Base-by-base conservation (phyloP, 768 basidiomycete species). In the Lactifluus hygrophoroides region DNA sequence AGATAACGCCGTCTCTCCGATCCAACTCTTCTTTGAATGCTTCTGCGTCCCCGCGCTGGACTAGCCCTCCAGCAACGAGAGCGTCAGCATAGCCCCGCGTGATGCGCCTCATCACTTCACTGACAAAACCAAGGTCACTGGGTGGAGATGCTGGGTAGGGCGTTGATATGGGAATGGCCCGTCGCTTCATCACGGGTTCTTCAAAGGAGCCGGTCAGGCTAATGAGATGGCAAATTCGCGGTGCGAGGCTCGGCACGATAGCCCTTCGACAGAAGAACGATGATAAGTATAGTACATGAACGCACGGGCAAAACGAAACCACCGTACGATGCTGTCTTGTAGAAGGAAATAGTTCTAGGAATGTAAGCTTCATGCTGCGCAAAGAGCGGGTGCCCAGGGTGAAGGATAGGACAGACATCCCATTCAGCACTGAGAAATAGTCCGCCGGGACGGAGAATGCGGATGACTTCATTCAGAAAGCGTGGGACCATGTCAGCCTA, bases 401-500 rank as follows among this genome's bases (percentile, higher is more conserved):
- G 61, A 8, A 64, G 54, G 27, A 67, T 56, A 0, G 80, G 74
- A 35, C 66, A 71, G 25, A 75, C 73, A 35, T 71, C 74, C 76
- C 84, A 81, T 70, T 90, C 88, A 42, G 77, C 76, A 1, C 83
- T 83, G 8, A 86, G 61, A 67, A 88, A 85, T 14, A 90, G 69
- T 1, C 89, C 89, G n/a, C 83, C 83, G 5, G 81, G 80, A 45
- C 81, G 80, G 13, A 92, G 73, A 45, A 90, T 74, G 38, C 90
- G 81, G 6, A 74, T 75, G 16, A 77, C 77, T 68, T 91, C 86
- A 21, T 69, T 66, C 32, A 89, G 65, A 58, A 88, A 69, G 25
- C 63, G 66, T 17, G 70, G 70, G 65, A 84, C 88, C 65, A 84
- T 74, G 19, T 67, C 71, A 16, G 84, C 74, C 89, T 90, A 68